These are phyloP conservation scores for Neurospora terricola DNA, from an alignment of 495 filamentous ascomycete species.

Conservation along the genomic window DNA sequence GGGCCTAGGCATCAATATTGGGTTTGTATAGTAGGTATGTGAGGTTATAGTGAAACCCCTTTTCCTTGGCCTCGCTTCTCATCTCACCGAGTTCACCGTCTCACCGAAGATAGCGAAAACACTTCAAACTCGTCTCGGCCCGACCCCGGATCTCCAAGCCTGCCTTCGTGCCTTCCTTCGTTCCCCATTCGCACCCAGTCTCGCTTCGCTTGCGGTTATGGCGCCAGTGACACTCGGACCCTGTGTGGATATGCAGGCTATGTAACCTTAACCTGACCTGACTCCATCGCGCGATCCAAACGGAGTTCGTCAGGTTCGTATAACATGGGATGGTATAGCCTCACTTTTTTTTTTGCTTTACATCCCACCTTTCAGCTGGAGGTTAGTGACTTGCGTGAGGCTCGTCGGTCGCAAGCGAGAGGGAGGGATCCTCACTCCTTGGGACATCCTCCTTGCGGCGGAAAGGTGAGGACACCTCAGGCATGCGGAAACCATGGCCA, in stretches of 20 bases:
- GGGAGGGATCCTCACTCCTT: too few relatives aligned
- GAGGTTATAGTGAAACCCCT: background rate
- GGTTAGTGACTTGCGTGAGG: too few relatives aligned
- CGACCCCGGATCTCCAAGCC: background rate
- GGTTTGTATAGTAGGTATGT: background rate
- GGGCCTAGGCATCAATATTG: too few relatives aligned
- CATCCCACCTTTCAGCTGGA: too few relatives aligned
- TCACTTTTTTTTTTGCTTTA: too few relatives aligned
- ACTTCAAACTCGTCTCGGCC: background rate
- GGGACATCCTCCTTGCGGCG: too few relatives aligned
- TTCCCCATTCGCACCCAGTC: too few relatives aligned
- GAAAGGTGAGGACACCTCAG: too few relatives aligned
- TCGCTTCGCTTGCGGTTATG: background rate
- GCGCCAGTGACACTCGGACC: background rate
- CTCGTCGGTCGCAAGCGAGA: too few relatives aligned
- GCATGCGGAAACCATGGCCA: too few relatives aligned
- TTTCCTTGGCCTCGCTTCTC: background rate
- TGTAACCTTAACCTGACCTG: background rate
- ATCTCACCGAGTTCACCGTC: background rate
- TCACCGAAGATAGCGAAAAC: background rate
- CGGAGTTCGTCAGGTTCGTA: too few relatives aligned
- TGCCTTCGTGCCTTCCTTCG: background rate
- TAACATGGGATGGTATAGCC: too few relatives aligned
- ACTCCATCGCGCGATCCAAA: background rate
- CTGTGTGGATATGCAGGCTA: background rate